A percentile compares a stretch with the other conserved stretches of the same genome.
phyloP scores from a whole-genome alignment of 2,329 filamentous ascomycete species.

The Pseudogymnoascus sp. region DNA sequence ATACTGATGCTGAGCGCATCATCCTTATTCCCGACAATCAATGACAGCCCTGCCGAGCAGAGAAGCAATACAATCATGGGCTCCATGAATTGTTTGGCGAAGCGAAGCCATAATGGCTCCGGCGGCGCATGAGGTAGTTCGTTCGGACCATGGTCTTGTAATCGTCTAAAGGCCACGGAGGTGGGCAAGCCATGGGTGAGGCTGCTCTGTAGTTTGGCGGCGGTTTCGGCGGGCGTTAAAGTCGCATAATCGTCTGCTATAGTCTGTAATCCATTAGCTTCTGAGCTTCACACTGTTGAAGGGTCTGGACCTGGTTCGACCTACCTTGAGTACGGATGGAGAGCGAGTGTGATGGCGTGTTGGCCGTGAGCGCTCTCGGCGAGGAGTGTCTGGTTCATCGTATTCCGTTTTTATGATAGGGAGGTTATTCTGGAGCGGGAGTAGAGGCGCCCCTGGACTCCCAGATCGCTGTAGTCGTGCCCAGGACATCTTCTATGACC shows the following conservation, averaged over 20 bases:
- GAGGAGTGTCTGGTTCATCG: slow-evolving; percentile 21
- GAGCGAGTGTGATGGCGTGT: slow-evolving; percentile 23
- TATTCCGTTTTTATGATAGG: slow-evolving; percentile 17
- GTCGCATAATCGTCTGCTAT: slow-evolving; percentile 52
- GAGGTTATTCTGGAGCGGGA: slow-evolving; percentile 25
- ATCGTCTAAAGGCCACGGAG: slow-evolving; percentile 68
- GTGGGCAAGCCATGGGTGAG: slow-evolving; percentile 71
- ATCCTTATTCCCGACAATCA: slow-evolving; percentile 86
- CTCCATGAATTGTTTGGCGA: slow-evolving; percentile 94
- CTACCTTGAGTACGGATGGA: slow-evolving; percentile 27
- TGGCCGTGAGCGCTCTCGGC: slow-evolving; percentile 19
- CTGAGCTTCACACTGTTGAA: not conserved
- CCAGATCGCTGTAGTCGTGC: slow-evolving; percentile 23
- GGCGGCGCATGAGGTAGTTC: slow-evolving; percentile 91
- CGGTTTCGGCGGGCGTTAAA: slow-evolving; percentile 71
- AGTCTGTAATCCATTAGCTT: slow-evolving; percentile 18
- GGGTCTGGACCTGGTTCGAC: not conserved
- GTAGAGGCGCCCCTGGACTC: slow-evolving; percentile 20
- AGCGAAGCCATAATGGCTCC: slow-evolving; percentile 90
- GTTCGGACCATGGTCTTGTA: slow-evolving; percentile 78
- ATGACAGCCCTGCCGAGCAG: slow-evolving; percentile 76
- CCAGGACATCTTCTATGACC: slow-evolving; percentile 23
- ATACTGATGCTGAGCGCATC: slow-evolving; percentile 94
- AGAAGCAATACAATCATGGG: slow-evolving; percentile 89
- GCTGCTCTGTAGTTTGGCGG: slow-evolving; percentile 72